Evolutionary conservation across 75 land plant species (phyloP), one percentile per base, ranked within the genome.

Genomic region (Pinus taeda): DNA sequence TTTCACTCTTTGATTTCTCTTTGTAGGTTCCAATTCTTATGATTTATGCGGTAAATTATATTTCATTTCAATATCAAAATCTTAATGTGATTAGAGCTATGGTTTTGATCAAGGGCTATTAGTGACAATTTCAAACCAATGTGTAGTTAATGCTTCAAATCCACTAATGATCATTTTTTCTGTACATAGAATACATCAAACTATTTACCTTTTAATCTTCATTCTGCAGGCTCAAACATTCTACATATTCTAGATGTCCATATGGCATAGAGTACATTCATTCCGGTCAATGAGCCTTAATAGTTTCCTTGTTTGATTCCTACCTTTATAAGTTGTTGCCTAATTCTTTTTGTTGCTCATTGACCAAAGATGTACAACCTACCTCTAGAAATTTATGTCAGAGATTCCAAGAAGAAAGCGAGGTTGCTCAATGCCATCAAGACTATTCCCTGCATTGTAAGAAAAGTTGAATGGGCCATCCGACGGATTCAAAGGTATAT

Each of bases 261-360:
- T n/a, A n/a, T n/a, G n/a, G n/a, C n/a, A n/a, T 94, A 60, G 97
- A 94, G 85, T 92, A 94, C 71, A 87, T 94, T 56, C 97, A 94
- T 76, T 94, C 90, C 21, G 89, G 93, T 91, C 74, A 18, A 20
- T 15, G 12, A 26, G 4, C 0, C 13, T 62, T 15, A 62, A 9
- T 26, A 62, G 33, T 24, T 62, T 12, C 65, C 3, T 4, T 37
- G 74, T 13, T 72, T n/a, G 55, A 13, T 37, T 29, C 33, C 29
- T 15, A 29, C 65, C 22, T 26, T 62, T 62, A 3, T 15, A 24
- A 24, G 2, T 24, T 62, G 14, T 13, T 62, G 3, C 29, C 29
- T 26, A 4, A 21, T 22, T 6, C 22, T 22, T 61, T 61, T 61
- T 22, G 22, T n/a, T 7, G 9, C 24, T 60, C 3, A 20, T 59